Percentiles rank a stretch among this genome's conserved stretches.
Conservation (phyloP, 2,329 filamentous ascomycete genomes). For the Orbilia blumenaviensis region DNA sequence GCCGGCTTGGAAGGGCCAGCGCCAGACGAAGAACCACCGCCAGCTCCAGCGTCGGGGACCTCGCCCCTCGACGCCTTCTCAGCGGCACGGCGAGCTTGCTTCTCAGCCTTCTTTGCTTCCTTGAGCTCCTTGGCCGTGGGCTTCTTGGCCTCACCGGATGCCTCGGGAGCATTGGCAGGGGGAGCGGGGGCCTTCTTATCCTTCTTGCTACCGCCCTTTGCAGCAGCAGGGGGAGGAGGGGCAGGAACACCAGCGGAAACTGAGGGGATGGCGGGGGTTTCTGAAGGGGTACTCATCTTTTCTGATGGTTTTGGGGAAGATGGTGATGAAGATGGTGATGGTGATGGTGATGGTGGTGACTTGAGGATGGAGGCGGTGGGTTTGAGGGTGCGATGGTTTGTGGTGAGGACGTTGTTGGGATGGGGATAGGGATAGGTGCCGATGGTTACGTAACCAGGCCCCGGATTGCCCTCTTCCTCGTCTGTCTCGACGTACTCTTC, state of each 20-base stretch:
- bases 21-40: neutral
- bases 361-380: neutral
- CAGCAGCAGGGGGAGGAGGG: too few species aligned
- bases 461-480: neutral
- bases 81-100: conserved; percentile 82
- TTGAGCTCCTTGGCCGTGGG: conserved; percentile 82
- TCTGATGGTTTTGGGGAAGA: too few species aligned
- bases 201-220: too few species aligned
- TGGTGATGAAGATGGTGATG: neutral
- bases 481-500: too few species aligned
- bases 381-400: neutral
- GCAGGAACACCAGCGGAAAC: neutral
- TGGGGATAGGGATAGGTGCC: neutral
- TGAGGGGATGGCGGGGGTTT: neutral
- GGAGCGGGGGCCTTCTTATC: conserved; percentile 36
- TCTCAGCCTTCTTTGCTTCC: conserved; percentile 88
- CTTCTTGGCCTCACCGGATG: conserved; percentile 63
- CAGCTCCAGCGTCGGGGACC: conserved; percentile 61
- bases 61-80: conserved; percentile 69
- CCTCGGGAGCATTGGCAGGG: conserved; percentile 57
- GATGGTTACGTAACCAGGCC: neutral
- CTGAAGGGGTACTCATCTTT: conserved; percentile 8
- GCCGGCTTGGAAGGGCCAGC: conserved; percentile 61
- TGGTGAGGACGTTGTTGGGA: neutral
- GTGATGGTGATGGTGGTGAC: neutral